Evolutionary conservation across 1,139 yeast species (phyloP), one percentile per base, ranked within the genome.

Genomic region (Ogataea hybrid): DNA sequence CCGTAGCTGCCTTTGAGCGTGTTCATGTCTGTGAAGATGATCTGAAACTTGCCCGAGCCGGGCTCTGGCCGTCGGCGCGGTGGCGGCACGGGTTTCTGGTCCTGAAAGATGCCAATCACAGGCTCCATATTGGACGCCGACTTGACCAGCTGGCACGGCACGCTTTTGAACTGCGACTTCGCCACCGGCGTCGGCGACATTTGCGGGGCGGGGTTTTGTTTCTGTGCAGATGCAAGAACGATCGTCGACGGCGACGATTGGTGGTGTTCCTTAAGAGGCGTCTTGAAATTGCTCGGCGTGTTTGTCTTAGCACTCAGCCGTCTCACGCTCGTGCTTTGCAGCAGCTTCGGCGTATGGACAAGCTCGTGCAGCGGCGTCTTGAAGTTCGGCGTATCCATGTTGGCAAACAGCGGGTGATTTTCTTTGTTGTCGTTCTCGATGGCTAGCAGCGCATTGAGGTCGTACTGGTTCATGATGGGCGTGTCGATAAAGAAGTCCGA

Each of bases 11-110:
- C 67, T 68, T 68, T 67, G 45, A 71, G 57, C 3, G 75, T 67
- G 49, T 69, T 73, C 32, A 73, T 73, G 53, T 75, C 80, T 3
- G 77, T 68, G 43, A 75, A 69, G 1, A 75, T 75, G 45, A 75
- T 75, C 56, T 75, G 81, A 53, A 75, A 75, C 57, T 72, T 71
- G 52, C 68, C 70, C 69, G 70, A 69, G 8, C 75, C 44, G 12
- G 41, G 23, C 16, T 40, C 41, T 8, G 36, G 20, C 32, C 47
- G 43, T 28, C 42, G 47, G 32, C 36, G 38, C 32, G 42, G 37
- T 15, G 34, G 37, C n/a, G 38, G 25, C 16, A 47, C 44, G 6
- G 48, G 39, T 14, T 42, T 47, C 29, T 42, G 32, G 16, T 52
- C 53, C 21, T 50, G 46, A 39, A 57, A 57, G 11, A 57, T 56